Evolutionary conservation across 2,329 filamentous ascomycete species (phyloP).

Genomic region (Acephala macrosclerotiorum): DNA sequence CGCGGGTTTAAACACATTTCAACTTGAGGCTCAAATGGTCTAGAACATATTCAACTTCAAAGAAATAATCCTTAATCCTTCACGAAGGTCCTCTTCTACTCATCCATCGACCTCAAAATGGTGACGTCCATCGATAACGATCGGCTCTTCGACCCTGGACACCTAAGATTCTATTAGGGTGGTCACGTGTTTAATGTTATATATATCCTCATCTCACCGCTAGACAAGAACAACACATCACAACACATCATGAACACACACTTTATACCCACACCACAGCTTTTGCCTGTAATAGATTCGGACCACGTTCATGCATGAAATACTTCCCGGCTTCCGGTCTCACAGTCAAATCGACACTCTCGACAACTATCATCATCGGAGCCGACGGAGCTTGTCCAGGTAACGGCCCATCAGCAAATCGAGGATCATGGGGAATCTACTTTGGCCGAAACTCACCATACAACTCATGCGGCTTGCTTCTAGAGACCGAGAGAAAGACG

Average conservation of each 20-base stretch:
- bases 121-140: neutral
- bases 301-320: neutral
- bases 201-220: too few relatives aligned
- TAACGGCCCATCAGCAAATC: neutral
- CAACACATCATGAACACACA: too few relatives aligned
- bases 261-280: too few relatives aligned
- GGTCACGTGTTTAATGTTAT: too few relatives aligned
- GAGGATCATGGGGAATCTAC: neutral
- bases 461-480: neutral
- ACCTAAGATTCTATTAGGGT: too few relatives aligned
- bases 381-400: neutral
- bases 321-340: constrained; percentile 2
- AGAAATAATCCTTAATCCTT: neutral
- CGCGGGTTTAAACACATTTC: neutral
- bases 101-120: neutral
- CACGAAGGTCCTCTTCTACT: neutral
- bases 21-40: neutral
- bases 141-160: neutral
- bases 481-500: neutral
- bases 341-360: neutral
- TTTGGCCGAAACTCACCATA: neutral
- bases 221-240: too few relatives aligned
- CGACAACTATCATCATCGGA: neutral
- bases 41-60: neutral
- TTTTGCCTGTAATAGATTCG: too few relatives aligned